Base-by-base conservation (phyloP, 768 basidiomycete species). In the Suillus weaverae region DNA sequence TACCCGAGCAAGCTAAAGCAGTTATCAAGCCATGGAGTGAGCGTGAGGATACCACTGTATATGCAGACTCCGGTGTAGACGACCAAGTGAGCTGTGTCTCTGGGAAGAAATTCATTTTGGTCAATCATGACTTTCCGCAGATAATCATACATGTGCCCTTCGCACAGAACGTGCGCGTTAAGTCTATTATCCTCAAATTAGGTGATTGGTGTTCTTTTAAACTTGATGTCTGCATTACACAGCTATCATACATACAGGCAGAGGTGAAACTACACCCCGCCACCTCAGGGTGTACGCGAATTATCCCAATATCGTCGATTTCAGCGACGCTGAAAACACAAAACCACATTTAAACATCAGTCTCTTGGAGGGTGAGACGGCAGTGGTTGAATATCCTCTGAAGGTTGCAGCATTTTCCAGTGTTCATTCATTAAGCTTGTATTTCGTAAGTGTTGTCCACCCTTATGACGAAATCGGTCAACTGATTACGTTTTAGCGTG, bases 1-100 rank as follows among this genome's bases (percentile, higher is more conserved):
- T 92, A n/a, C 92, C 92, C 32, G 93, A 94, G 73, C 84, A 89
- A 69, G 93, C 92, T 1, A 88, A 86, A 67, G 84, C 79, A 16
- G 75, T 93, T 43, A 89, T 95, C 66, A 95, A 95, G 75, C 86
- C 89, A 3, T 95, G 93, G 93, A 84, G 89, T 63, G 81, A 90
- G 69, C 80, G 92, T 53, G 90, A 94, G 30, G 86, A 89, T 59
- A 88, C 84, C 13, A 76, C 76, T 4, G 82, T 80, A 67, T 59
- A 59, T 59, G 56, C 56, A 39, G 56, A 94, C 22, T 94, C 92
- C 0, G 88, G 86, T 38, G 92, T 94, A 16, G 93, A 95, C 68
- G 92, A 95, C 71, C 91, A 95, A 84, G 92, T 91, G 66, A 57
- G 80, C 65, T 30, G 18, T 18, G 10, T 41, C 56, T 26, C 38